Conservation (phyloP, 1,284 basidiomycete species). For the Coniophora puteana region DNA sequence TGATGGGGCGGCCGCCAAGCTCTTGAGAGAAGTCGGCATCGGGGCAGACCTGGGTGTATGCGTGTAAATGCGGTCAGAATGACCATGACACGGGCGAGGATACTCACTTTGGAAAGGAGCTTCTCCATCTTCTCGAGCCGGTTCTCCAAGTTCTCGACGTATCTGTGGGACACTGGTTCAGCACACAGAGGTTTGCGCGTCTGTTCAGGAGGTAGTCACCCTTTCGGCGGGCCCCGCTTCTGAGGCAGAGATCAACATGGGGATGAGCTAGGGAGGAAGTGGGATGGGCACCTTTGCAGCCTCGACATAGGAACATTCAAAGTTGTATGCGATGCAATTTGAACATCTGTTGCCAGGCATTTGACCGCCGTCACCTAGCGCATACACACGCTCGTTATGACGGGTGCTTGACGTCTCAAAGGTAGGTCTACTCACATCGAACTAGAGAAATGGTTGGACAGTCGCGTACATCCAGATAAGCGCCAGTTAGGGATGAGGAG, state of each 20-base stretch:
- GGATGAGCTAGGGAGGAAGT: neutral
- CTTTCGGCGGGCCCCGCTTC: conserved; percentile 85
- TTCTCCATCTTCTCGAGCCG: conserved; percentile 70
- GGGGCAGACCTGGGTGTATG: conserved; percentile 46
- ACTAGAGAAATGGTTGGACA: too few species aligned
- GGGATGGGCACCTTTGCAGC: conserved; percentile 55
- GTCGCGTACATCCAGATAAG: conserved; percentile 1
- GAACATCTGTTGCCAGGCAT: conserved; percentile 72
- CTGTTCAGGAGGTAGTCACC: too few species aligned
- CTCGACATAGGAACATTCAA: conserved; percentile 77
- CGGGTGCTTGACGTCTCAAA: too few species aligned
- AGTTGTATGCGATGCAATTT: conserved; percentile 71
- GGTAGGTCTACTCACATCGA: conserved; percentile 59
- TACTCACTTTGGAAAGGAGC: conserved; percentile 52
- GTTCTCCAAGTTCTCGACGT: conserved; percentile 71
- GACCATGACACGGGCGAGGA: neutral
- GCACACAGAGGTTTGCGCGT: too few species aligned
- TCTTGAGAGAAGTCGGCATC: conserved; percentile 46
- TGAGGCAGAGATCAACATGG: conserved; percentile 30
- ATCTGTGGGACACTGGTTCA: conserved; percentile 34
- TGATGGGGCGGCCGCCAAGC: conserved; percentile 31
- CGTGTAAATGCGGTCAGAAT: neutral
- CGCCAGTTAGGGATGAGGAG: neutral
- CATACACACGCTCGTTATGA: neutral
- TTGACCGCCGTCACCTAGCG: conserved; percentile 53